Conservation (phyloP, 2,329 filamentous ascomycete genomes). For the Colletotrichum sojae region DNA sequence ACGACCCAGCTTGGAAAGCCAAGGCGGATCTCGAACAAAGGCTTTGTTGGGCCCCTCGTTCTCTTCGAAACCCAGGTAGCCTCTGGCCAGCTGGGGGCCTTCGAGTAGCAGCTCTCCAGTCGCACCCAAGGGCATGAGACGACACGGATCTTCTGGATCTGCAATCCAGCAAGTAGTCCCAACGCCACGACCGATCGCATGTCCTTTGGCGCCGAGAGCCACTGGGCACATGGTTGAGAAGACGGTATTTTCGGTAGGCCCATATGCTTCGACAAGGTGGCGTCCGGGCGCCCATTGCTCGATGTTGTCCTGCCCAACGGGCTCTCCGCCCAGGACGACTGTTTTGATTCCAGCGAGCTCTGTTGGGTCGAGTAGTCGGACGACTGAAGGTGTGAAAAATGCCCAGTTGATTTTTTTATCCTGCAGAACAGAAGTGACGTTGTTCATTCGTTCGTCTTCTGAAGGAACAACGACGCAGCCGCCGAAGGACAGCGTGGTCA, state of each 20-base stretch:
- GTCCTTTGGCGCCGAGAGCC: background rate
- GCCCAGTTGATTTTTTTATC: conserved; percentile 65
- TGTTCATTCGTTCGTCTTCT: conserved; percentile 62
- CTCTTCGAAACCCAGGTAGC: conserved; percentile 30
- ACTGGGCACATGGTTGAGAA: conserved; percentile 40
- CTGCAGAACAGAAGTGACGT: conserved; percentile 64
- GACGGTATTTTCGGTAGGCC: conserved; percentile 43
- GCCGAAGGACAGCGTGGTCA: conserved; percentile 68
- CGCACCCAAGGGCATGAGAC: conserved; percentile 26
- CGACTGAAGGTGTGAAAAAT: conserved; percentile 71
- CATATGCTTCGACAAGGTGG: conserved; percentile 42
- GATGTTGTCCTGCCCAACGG: conserved; percentile 41
- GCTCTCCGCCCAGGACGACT: conserved; percentile 48
- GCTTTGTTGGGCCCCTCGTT: conserved; percentile 21
- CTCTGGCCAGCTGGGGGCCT: conserved; percentile 27
- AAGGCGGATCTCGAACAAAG: conserved; percentile 29
- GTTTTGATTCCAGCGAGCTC: conserved; percentile 55
- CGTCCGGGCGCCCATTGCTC: conserved; percentile 41
- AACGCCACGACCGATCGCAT: conserved; percentile 25
- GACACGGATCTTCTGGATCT: conserved; percentile 17
- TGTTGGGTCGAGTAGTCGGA: conserved; percentile 56
- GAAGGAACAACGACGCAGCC: conserved; percentile 73
- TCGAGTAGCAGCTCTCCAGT: conserved; percentile 36
- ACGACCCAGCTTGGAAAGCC: conserved; percentile 20
- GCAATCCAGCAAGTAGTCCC: conserved; percentile 31